Base-by-base conservation (phyloP, 371 early-diverging fungal species). In the Rhizopus delemar region DNA sequence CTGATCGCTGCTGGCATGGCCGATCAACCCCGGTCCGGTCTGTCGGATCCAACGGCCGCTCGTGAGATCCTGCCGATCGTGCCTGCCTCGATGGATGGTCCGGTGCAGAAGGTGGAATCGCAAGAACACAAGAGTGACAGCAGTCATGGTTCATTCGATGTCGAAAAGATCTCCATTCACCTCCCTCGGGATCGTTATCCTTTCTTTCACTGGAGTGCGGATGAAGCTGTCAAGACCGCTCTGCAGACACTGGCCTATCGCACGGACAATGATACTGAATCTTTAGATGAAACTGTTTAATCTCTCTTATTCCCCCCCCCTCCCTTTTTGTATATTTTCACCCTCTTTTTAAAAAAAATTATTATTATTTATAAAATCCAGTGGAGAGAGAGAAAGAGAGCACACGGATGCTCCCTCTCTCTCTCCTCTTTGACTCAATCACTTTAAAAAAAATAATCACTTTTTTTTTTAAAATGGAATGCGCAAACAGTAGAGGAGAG, bases 1-100 rank as follows among this genome's bases (percentile, higher is more conserved):
- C 56, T 83, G 32, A 66, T 81, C 50, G 70, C 68, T 0, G 76
- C 71, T 51, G 80, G 80, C 3, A 81, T 83, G 46, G 81, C 75
- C 13, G 61, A 63, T 32, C 72, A 72, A 39, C 70, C 68, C 12
- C 32, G 61, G 29, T 31, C 43, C 9, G 66, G 62, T 9, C 12
- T 16, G 5, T 32, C n/a, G n/a, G 31, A 54, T 7, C 38, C 32
- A n/a, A 38, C 38, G 3, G 9, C 13, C n/a, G 48, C 22, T 16
- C 15, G 38, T 11, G 41, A 39, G 3, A 60, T 79, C 16, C 58
- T 79, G 41, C 79, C 79, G 9, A 62, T 79, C 11, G 74, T 79
- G 1, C 76, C 79, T 49, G 66, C 70, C 1, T 73, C 75, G 1
- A 63, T 57, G 39, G 78, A 75, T 48, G 75, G 74, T 8, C 71